Conservation (phyloP, 805 yeast species). For the Ogataea minuta region DNA sequence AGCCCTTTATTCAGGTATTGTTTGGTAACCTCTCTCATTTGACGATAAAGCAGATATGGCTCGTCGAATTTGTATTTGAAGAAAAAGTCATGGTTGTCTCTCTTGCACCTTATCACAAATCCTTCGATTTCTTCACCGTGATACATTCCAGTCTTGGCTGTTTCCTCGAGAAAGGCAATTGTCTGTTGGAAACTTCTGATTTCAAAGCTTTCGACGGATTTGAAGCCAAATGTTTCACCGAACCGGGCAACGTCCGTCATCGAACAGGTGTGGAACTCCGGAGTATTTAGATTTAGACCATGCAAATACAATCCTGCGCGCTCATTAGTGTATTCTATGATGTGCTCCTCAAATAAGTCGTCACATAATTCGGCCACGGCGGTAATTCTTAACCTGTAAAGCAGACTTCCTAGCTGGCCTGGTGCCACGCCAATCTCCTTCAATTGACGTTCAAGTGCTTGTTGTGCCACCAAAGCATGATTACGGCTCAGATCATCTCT, state of each 20-base stretch:
- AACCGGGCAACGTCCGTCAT: constrained; percentile 59
- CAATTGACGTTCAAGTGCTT: constrained; percentile 56
- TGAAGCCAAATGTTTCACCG: constrained; percentile 70
- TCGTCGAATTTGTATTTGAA: constrained; percentile 95
- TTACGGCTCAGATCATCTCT: constrained; percentile 44
- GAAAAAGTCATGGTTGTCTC: constrained; percentile 50
- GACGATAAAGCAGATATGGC: constrained; percentile 88
- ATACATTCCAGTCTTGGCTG: constrained; percentile 67
- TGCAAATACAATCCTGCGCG: constrained; percentile 84
- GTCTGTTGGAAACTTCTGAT: constrained; percentile 42
- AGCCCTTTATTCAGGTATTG: constrained; percentile 42
- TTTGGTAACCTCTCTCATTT: constrained; percentile 84
- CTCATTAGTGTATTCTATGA: constrained; percentile 65
- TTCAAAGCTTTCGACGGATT: constrained; percentile 47
- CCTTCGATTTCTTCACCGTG: constrained; percentile 82
- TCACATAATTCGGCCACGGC: constrained; percentile 94
- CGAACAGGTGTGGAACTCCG: constrained; percentile 61
- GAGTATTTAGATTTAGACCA: constrained; percentile 74
- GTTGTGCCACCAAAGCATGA: constrained; percentile 76
- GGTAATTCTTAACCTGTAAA: constrained; percentile 58
- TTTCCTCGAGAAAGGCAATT: constrained; percentile 49
- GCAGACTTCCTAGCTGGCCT: constrained; percentile 51
- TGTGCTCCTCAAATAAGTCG: constrained; percentile 91
- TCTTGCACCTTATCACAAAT: constrained; percentile 76
- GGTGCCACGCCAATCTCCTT: constrained; percentile 36